Conservation (phyloP, 169 alveolate species). For the Pseudocohnilembus persalinus region DNA sequence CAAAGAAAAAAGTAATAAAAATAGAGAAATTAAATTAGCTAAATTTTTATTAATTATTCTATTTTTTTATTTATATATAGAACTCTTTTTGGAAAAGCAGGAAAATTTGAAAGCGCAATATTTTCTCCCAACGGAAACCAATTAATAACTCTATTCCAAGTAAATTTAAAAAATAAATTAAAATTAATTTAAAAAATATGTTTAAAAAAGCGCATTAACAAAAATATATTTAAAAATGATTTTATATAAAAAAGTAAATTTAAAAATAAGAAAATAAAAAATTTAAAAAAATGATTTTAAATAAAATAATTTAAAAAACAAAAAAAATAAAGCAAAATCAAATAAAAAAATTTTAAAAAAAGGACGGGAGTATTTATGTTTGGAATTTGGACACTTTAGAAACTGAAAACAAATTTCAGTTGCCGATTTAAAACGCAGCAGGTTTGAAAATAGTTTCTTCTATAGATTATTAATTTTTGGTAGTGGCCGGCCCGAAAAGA, state of each 20-base stretch:
- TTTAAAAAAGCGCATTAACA: too few relatives aligned
- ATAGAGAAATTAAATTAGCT: too few relatives aligned
- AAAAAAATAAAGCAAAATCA: too few relatives aligned
- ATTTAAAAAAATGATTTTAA: too few relatives aligned
- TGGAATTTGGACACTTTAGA: slow-evolving; percentile 9
- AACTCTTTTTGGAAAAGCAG: slow-evolving; percentile 4
- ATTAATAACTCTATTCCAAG: slow-evolving; percentile 11
- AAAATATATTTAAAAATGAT: too few relatives aligned
- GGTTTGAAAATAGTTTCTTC: background rate
- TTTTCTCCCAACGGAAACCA: slow-evolving; percentile 4
- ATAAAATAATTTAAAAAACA: too few relatives aligned
- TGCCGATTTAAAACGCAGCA: background rate
- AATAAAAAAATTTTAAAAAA: too few relatives aligned
- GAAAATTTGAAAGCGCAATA: background rate
- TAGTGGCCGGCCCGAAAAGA: background rate
- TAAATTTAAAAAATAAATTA: background rate
- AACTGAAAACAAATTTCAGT: slow-evolving; percentile 2
- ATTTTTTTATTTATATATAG: background rate
- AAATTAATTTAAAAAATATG: background rate
- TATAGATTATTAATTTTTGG: background rate
- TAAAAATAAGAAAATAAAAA: too few relatives aligned
- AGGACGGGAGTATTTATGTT: background rate
- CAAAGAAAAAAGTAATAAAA: slow-evolving; percentile 4
- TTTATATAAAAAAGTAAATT: too few relatives aligned
- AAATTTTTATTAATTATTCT: too few relatives aligned